Base-by-base conservation (phyloP, 2,329 filamentous ascomycete species). In the Botryotinia globosa region DNA sequence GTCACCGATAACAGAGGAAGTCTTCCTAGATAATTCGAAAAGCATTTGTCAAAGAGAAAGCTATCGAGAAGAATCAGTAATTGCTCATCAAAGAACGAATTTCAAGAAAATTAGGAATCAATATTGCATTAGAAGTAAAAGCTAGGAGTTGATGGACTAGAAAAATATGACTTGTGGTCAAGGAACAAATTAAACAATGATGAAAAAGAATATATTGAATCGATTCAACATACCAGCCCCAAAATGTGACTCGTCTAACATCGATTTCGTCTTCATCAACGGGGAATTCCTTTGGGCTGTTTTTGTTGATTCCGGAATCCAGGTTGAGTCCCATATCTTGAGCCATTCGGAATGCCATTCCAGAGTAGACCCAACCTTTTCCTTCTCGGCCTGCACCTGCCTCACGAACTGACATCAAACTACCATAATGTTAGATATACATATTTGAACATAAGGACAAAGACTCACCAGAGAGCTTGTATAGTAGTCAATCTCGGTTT, bases 341-440 rank as follows among this genome's bases (percentile, higher is more conserved):
- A 0, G 94, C 95, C 95, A 99, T 98, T 62, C 96, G 91, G 81
- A 99, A 98, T 79, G 93, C 96, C 93, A 99, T 98, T 67, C 96
- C 95, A 78, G 94, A 97, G 82, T 98, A 98, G 5, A 98, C 94
- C 96, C 96, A 99, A 1, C 96, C 96, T 82, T 96, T 97, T 56
- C 94, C 94, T 83, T 98, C 96, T 59, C 95, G 88, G 0, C 93
- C 95, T 81, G 95, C 98, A 1, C 96, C 96, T 4, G 95, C 96
- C 83, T 99, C 96, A 74, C 96, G 88, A 0, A 98, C 95, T 12
- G 94, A 98, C 94, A 99, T 98, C 75, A 73, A 32, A 4, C 71
- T 68, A 6, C 10, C 32, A 9, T 20, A 34, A 69, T 34, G 44
- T 72, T 69, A 72, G 71, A 18, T n/a, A 39, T n/a, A 14, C 34